Base-by-base conservation (phyloP, 1,284 basidiomycete genomes). In the Ganoderma boninense region DNA sequence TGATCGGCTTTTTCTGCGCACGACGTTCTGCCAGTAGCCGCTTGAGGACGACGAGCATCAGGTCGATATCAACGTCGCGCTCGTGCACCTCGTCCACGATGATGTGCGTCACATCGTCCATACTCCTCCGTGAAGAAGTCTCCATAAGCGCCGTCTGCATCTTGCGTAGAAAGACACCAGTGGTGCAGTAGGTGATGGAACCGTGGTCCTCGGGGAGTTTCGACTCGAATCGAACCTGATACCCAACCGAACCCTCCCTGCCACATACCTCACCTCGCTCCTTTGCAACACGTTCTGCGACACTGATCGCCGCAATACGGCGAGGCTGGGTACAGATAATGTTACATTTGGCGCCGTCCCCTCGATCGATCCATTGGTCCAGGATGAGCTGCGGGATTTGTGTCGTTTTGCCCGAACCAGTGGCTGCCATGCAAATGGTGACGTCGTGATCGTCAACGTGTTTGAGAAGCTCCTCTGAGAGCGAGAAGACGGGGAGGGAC, bases 11-110 rank as follows among this genome's bases (percentile, higher is more conserved):
- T 42, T 89, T 88, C 73, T 91, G 89, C 4, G 88, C 85, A 77
- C 89, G 92, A 73, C 97, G 89, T 74, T 97, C 93, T 7, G 88
- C 89, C 74, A 98, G 81, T 26, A 98, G 82, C 29, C 95, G 91
- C 83, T 97, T 97, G 73, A 99, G 87, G 16, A 97, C 95, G 69
- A 97, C 95, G 11, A 99, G 88, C 61, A 97, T 83, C 61, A 99
- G 84, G 81, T 99, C 97, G 0, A 96, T 98, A 79, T 98, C 97
- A 69, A 98, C 91, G 77, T 98, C 97, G 42, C 97, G 92, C 82
- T 98, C 97, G 81, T 99, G 97, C 2, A 97, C 97, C 82, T 99
- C 97, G 80, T 99, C 97, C 56, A 98, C 95, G 52, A 98, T 83
- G 71, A 99, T 89, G 82, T 99, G 97, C 10, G 97, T 96, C 62